Conservation (phyloP, 306 rosid genomes). For the Aeschynomene evenia region DNA sequence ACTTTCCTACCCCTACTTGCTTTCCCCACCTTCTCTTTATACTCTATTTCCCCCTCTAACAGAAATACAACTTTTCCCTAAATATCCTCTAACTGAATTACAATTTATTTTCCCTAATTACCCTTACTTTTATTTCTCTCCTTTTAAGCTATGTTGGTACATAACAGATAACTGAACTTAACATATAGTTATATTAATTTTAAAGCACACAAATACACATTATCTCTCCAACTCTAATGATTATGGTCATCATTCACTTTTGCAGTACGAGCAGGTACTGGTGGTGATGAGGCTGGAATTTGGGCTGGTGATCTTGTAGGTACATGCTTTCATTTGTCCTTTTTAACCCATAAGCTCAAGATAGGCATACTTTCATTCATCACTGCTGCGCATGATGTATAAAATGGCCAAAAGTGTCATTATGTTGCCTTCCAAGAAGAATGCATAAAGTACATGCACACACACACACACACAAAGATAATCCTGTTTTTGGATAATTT, state of each 20-base stretch:
- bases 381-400: background rate
- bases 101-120: too few relatives aligned
- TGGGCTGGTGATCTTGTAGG: conserved; percentile 99
- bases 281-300: conserved; percentile 98
- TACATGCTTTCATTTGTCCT: conserved; percentile 72
- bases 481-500: conserved; percentile 8
- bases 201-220: too few relatives aligned
- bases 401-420: background rate
- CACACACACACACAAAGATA: conserved; percentile 3
- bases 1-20: too few relatives aligned
- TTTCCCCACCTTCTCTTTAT: too few relatives aligned
- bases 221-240: conserved; percentile 6
- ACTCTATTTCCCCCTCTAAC: too few relatives aligned
- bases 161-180: conserved; percentile 15
- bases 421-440: background rate
- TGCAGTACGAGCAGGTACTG: conserved; percentile 99
- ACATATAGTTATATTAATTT: background rate
- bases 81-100: too few relatives aligned
- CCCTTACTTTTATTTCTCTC: too few relatives aligned
- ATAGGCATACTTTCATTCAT: conserved; percentile 2
- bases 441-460: conserved; percentile 13
- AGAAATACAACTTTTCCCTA: too few relatives aligned
- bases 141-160: too few relatives aligned
- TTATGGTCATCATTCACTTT: conserved; percentile 22
- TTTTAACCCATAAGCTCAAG: conserved; percentile 32